phyloP scores from a whole-genome alignment of 345 rosid species.

The Murraya paniculata region DNA sequence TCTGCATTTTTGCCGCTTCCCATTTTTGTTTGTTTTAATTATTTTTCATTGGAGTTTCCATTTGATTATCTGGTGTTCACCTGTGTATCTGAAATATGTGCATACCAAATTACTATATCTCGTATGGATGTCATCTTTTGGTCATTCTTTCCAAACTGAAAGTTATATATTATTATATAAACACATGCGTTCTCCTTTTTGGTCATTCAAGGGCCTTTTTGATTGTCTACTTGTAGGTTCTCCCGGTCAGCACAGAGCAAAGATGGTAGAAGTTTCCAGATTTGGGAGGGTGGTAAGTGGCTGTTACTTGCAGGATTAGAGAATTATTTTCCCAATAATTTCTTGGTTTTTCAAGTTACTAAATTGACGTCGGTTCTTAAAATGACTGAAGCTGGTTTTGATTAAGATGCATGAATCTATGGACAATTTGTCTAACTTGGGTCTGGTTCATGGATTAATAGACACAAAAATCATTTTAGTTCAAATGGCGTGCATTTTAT shows the following conservation, averaged over 20 bases:
- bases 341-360: constrained; percentile 2
- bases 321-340: background rate
- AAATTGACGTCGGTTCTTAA: background rate
- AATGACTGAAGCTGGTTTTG: background rate
- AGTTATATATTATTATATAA: background rate
- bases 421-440: background rate
- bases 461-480: background rate
- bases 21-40: background rate
- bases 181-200: background rate
- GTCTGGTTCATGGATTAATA: background rate
- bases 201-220: background rate
- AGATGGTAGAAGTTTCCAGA: constrained; percentile 39
- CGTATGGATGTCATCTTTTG: background rate
- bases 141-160: background rate
- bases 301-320: background rate
- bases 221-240: constrained; percentile 25
- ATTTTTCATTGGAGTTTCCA: background rate
- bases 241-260: constrained; percentile 41
- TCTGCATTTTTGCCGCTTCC: background rate
- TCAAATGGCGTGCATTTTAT: background rate
- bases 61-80: background rate
- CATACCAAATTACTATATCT: background rate
- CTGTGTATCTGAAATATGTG: background rate
- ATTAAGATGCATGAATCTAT: background rate
- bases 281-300: constrained; percentile 47